phyloP scores from a whole-genome alignment of 2,329 filamentous ascomycete species.

The Ceratocystis harringtonii region DNA sequence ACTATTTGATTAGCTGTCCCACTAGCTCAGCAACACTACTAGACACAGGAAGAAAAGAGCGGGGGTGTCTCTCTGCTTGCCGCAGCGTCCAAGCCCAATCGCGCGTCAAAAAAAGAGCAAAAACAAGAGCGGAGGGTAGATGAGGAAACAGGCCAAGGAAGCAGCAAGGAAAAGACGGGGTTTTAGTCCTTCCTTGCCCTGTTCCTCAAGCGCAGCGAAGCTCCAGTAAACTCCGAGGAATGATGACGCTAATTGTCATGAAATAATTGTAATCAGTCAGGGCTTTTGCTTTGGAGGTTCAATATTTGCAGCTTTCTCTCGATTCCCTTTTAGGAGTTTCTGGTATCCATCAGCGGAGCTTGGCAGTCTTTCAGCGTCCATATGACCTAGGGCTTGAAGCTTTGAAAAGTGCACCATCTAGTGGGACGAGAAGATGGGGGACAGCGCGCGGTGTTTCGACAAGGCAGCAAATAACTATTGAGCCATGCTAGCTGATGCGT shows the following conservation, averaged over 20 bases:
- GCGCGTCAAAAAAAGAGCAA: conserved; percentile 1
- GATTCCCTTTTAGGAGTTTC: background rate
- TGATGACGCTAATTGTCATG: background rate
- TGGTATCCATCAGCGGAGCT: background rate
- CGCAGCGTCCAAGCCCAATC: background rate
- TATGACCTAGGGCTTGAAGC: too few relatives aligned
- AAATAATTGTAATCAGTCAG: background rate
- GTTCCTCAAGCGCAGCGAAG: background rate
- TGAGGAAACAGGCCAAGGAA: background rate
- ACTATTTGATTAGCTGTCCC: background rate
- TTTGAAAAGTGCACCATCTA: too few relatives aligned
- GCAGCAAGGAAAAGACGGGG: background rate
- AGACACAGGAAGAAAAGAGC: background rate
- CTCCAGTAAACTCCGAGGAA: background rate
- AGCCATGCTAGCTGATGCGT: too few relatives aligned
- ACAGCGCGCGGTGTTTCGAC: too few relatives aligned
- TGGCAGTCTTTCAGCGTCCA: background rate
- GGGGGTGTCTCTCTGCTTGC: background rate
- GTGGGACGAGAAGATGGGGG: too few relatives aligned
- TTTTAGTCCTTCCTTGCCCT: background rate
- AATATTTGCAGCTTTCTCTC: background rate
- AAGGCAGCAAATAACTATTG: too few relatives aligned
- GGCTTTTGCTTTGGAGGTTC: background rate
- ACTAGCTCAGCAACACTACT: background rate
- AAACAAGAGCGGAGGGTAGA: background rate